These are phyloP conservation scores for Wickerhamomyces ciferrii DNA, from an alignment of 805 yeast genomes.

Conservation along the genomic window DNA sequence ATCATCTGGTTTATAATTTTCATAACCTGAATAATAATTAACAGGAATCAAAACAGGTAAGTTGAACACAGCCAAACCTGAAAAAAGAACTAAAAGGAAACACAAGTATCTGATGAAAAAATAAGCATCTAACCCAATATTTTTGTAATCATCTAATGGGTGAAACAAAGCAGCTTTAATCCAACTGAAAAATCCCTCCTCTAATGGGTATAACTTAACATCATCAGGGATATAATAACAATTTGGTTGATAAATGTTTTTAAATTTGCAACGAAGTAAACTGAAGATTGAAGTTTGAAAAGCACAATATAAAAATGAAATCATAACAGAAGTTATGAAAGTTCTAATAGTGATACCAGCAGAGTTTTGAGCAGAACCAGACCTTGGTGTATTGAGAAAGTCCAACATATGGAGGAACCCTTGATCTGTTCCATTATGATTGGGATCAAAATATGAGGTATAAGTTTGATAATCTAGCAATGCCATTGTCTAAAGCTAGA, in stretches of 20 bases:
- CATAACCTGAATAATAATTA: conserved; percentile 35
- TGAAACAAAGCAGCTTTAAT: conserved; percentile 34
- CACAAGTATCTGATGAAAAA: conserved; percentile 61
- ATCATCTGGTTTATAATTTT: conserved; percentile 13
- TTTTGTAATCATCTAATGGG: conserved; percentile 38
- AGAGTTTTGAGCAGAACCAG: conserved; percentile 52
- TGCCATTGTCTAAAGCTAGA: background rate
- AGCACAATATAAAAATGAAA: conserved; percentile 48
- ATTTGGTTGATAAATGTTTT: conserved; percentile 51
- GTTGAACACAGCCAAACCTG: conserved; percentile 45
- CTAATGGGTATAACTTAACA: conserved; percentile 32
- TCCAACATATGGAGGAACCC: conserved; percentile 20
- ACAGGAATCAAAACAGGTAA: conserved; percentile 61
- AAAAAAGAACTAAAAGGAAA: conserved; percentile 45
- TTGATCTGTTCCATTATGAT: conserved; percentile 1
- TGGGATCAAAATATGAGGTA: background rate
- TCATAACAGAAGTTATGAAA: conserved; percentile 48
- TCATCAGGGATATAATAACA: conserved; percentile 33
- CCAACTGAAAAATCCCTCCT: conserved; percentile 53
- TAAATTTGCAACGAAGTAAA: conserved; percentile 28
- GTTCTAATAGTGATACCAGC: conserved; percentile 54
- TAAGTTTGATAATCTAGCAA: background rate
- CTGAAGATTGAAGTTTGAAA: conserved; percentile 44
- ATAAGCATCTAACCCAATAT: conserved; percentile 69
- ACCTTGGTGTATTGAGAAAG: conserved; percentile 47